Conservation (phyloP, 148 eudicot genomes). For the Amaranthus hypochondriacus region DNA sequence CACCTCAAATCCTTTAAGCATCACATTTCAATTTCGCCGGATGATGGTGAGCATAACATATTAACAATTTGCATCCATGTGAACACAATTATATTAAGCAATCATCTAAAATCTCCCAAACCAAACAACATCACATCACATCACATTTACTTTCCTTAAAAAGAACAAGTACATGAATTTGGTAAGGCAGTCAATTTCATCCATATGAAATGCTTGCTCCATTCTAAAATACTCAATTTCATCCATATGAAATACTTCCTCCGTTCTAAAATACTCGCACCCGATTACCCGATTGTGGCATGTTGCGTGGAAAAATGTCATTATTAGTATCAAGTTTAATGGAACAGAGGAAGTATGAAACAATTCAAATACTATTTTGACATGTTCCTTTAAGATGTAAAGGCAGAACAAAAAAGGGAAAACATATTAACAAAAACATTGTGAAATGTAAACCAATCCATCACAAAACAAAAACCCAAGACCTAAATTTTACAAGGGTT, state of each 20-base stretch:
- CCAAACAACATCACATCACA: neutral
- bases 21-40: neutral
- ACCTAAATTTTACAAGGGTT: neutral
- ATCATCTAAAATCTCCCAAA: neutral
- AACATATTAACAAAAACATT: conserved; percentile 1
- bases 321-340: too few species aligned
- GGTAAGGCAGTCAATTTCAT: neutral
- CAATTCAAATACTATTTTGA: conserved; percentile 3
- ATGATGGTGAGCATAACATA: conserved; percentile 6
- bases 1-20: neutral
- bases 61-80: neutral
- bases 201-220: neutral
- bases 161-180: neutral
- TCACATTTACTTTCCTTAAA: neutral
- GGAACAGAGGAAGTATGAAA: neutral
- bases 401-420: neutral
- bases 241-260: neutral
- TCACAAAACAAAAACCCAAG: conserved; percentile 6
- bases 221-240: neutral
- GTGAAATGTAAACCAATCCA: conserved; percentile 1
- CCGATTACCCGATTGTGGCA: too few species aligned
- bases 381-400: neutral
- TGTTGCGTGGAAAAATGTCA: too few species aligned
- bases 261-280: too few species aligned
- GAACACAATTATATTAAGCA: conserved; percentile 10